Evolutionary conservation across 2,329 filamentous ascomycete genomes (phyloP).

Genomic region (Penicillium fuscoglaucum): DNA sequence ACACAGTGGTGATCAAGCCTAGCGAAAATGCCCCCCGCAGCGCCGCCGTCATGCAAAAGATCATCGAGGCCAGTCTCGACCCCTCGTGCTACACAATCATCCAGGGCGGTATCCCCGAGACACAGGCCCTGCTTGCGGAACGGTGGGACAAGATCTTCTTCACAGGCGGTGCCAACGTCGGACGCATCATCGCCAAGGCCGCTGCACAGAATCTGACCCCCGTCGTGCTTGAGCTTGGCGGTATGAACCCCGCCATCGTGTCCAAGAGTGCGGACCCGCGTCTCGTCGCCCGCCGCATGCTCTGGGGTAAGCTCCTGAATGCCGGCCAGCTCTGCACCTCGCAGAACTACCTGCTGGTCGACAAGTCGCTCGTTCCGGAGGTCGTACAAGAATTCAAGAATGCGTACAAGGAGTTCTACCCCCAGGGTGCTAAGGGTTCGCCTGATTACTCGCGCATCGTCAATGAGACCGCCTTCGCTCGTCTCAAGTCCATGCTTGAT

Average conservation of each 20-base stretch:
- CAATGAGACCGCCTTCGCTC: constrained; percentile 74
- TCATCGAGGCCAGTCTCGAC: constrained; percentile 76
- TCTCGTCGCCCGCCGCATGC: constrained; percentile 76
- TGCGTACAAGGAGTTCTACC: constrained; percentile 75
- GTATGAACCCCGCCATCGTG: constrained; percentile 87
- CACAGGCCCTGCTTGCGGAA: constrained; percentile 75
- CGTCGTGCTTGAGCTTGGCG: constrained; percentile 84
- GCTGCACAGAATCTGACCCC: constrained; percentile 87
- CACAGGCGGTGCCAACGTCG: constrained; percentile 77
- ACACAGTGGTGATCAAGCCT: constrained; percentile 86
- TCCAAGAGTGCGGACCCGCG: constrained; percentile 78
- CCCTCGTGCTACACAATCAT: constrained; percentile 72
- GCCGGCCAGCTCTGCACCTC: constrained; percentile 89
- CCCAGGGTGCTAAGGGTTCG: constrained; percentile 74
- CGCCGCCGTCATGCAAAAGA: constrained; percentile 75
- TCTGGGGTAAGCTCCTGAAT: constrained; percentile 87
- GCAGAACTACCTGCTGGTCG: constrained; percentile 88
- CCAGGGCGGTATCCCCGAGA: constrained; percentile 79
- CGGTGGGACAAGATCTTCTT: constrained; percentile 99
- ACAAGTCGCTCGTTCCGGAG: constrained; percentile 67
- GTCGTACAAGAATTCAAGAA: constrained; percentile 75
- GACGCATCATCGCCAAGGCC: constrained; percentile 84
- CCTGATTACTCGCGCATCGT: constrained; percentile 78
- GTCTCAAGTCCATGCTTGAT: constrained; percentile 91
- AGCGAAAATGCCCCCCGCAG: constrained; percentile 77